These are phyloP conservation scores for Penicillium maclennaniae DNA, from an alignment of 495 filamentous ascomycete species.

Conservation along the genomic window DNA sequence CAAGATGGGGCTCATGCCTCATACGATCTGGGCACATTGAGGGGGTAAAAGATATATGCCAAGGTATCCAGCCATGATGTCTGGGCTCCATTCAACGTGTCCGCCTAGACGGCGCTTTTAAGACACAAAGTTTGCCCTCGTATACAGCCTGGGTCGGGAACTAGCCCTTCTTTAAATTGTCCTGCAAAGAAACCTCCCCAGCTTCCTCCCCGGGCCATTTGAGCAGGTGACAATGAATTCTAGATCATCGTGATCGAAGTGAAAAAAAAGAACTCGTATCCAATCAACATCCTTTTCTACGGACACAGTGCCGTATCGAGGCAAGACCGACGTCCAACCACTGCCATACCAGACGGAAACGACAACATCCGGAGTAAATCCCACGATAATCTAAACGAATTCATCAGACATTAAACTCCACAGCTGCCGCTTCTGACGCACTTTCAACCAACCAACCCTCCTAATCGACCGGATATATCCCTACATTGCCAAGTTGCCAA, in stretches of 20 bases:
- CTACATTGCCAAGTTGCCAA: slow-evolving; percentile 6
- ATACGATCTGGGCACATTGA: not conserved
- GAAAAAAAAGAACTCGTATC: not conserved
- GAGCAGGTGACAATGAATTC: not conserved
- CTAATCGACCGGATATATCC: not conserved
- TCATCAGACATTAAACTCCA: not conserved
- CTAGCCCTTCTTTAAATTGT: not conserved
- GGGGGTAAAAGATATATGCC: not conserved
- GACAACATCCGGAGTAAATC: not conserved
- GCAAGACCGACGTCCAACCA: too few species aligned
- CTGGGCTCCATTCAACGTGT: not conserved
- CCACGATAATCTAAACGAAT: not conserved
- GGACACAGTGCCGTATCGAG: too few species aligned
- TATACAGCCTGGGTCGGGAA: not conserved
- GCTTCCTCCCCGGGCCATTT: not conserved
- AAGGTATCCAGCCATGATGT: not conserved
- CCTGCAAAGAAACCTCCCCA: not conserved
- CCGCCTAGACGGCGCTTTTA: not conserved
- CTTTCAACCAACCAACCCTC: not conserved
- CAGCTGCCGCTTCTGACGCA: not conserved
- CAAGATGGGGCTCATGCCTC: not conserved
- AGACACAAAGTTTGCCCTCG: not conserved
- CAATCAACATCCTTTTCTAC: too few species aligned
- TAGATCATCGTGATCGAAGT: not conserved
- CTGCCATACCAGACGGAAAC: not conserved